Base-by-base conservation (phyloP, 441 rosid genomes). In the Mallotus japonicus region DNA sequence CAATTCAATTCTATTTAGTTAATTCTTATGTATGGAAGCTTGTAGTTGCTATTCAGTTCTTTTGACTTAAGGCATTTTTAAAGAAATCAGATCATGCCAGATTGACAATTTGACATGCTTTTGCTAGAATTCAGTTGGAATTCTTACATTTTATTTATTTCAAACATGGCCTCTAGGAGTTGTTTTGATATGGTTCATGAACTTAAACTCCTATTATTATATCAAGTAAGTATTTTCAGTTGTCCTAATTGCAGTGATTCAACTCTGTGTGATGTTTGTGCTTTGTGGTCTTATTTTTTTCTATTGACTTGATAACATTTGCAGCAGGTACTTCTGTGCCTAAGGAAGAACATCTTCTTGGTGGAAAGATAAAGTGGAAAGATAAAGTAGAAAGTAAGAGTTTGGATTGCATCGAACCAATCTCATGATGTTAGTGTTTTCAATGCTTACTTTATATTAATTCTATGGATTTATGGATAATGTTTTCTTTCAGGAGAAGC, bases 361-460 rank as follows among this genome's bases (percentile, higher is more conserved):
- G 97, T 55, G 99, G 97, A 20, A 95, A 95, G 82, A 44, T 92
- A 24, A 92, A 95, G 92, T 92, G n/a, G n/a, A n/a, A n/a, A n/a
- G n/a, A n/a, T n/a, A n/a, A n/a, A n/a, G n/a, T n/a, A 91, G 89
- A 95, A 95, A 87, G 99, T 95, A 72, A 85, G 79, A 20, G 15
- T 54, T 61, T 20, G 0, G 20, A 15, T 47, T 64, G 13, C 62
- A 37, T 13, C 28, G 16, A 46, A 46, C 5, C 13, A n/a, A 66
- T 42, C 17, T 6, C 40, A 64, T 60, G 69, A 15, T 5, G 24
- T 69, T 70, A 24, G 9, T 55, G 16, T 24, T 72, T 19, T 22
- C 2, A 34, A 59, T 17, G 34, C 9, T 12, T 37, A 19, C 53
- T 34, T 54, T 56, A 60, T 65, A 65, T 49, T 20, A 6, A 14